Evolutionary conservation across 2,329 filamentous ascomycete species (phyloP), one percentile per base, ranked within the genome.

Genomic region (Penicillium glabrum): DNA sequence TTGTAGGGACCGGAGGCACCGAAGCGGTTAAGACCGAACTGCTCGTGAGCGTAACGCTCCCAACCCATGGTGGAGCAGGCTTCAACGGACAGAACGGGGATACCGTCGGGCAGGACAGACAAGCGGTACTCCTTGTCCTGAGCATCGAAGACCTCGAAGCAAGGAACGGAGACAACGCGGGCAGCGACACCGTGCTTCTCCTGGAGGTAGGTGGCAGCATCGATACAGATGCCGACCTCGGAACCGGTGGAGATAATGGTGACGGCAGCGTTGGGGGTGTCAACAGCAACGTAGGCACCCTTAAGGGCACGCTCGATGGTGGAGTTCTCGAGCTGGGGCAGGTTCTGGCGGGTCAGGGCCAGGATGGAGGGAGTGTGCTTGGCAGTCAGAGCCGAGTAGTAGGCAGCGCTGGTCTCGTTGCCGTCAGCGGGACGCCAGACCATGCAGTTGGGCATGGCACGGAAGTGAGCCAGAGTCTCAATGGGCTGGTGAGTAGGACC

Each of bases 41-140:
- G 95, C 87, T 99, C 95, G 81, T 99, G 93, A 58, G 92, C 90
- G 83, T 98, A 99, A 79, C 93, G 90, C 86, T 98, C 93, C 95
- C 95, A 99, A 69, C 95, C 95, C 80, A 97, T 88, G 67, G 95
- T 99, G 79, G 86, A 89, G 90, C 96, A 96, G 77, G 92, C 93
- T 84, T 99, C 95, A 67, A 99, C 90, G 55, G 90, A 96, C 78
- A 99, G 79, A 61, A 92, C 86, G 66, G 95, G 93, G 75, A 97
- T 93, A 67, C 93, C 93, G 75, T 97, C 92, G 70, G 93, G 95
- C 62, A 99, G 86, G 66, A 96, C 90, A 66, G 87, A 89, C 68
- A 99, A 89, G 76, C 88, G 88, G 88, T 99, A 99, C 66, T 93
- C 92, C 89, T 97, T 96, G 77, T 83, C 71, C 83, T 99, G 95